Evolutionary conservation across 2,329 filamentous ascomycete species (phyloP), one percentile per base, ranked within the genome.

Genomic region (Ophiosphaerella korrae): DNA sequence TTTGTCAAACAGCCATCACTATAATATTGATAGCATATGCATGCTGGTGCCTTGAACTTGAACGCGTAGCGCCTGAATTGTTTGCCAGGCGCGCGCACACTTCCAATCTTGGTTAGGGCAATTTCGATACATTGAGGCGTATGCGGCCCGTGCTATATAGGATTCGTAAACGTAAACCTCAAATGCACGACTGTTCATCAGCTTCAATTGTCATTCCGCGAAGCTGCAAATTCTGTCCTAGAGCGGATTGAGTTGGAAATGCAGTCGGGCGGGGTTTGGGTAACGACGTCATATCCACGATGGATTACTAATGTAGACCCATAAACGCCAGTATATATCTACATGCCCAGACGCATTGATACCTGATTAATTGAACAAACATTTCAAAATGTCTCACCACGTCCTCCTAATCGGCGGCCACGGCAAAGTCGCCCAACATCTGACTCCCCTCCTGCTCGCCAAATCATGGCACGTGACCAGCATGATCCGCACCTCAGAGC

Each of bases 321-420:
- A 34, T 26, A 11, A 34, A 24, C 11, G 11, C 9, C 13, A 14
- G 29, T 11, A 37, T 23, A 32, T 24, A 32, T 42, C 13, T 9
- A 51, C 35, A 26, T n/a, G 14, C 16, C 24, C 5, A 39, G 2
- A 21, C 18, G 5, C 18, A 21, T 21, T 21, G 18, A 21, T 4
- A 21, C 18, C 18, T 4, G 2, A 21, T 21, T 21, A 4, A 31
- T 39, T 12, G 39, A 24, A 5, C n/a, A 9, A 8, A 9, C 7
- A 48, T 6, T 23, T 32, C 29, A 58, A n/a, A 34, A 74, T 72
- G 71, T 52, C 68, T 3, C 68, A 70, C 42, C 60, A 68, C 50
- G 55, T 92, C 52, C 85, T 92, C 53, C 75, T 94, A 59, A 83
- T 94, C 56, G 90, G 90, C 66, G 90, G 90, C 64, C 89, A 92